Conservation (phyloP, 306 rosid species). For the Trifolium subterraneum region DNA sequence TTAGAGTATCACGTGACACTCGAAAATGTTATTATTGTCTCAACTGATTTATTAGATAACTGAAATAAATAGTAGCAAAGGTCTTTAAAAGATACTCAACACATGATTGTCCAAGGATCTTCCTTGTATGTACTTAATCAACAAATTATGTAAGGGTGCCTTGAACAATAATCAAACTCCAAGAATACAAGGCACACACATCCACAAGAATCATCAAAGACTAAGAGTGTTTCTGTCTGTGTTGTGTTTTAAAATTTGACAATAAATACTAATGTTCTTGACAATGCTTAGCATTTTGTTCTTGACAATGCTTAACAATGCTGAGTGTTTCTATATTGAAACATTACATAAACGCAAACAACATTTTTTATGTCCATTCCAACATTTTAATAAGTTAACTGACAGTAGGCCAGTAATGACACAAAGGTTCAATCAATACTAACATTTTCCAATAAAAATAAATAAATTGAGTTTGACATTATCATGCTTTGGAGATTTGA, state of each 20-base stretch:
- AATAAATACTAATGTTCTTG: constrained; percentile 14
- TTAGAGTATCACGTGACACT: neutral
- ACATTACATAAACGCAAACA: constrained; percentile 23
- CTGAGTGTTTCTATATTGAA: neutral
- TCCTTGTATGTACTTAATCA: constrained; percentile 6
- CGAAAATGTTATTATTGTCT: constrained; percentile 22
- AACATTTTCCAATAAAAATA: constrained; percentile 9
- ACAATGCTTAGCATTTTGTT: constrained; percentile 12
- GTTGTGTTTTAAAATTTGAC: constrained; percentile 1
- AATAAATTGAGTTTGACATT: neutral
- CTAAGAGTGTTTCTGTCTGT: neutral
- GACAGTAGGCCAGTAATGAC: neutral
- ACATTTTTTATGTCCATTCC: neutral
- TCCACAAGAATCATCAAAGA: neutral
- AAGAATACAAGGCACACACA: neutral
- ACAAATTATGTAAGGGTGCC: constrained; percentile 17
- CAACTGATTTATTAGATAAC: constrained; percentile 27
- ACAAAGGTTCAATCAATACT: neutral
- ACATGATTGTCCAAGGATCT: constrained; percentile 18
- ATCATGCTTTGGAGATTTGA: neutral
- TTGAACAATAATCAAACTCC: constrained; percentile 3
- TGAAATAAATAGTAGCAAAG: constrained; percentile 23
- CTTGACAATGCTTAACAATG: neutral
- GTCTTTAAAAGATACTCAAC: neutral
- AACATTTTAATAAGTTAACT: constrained; percentile 19